Conservation (phyloP, 768 basidiomycete genomes). For the Rickenella mellea region DNA sequence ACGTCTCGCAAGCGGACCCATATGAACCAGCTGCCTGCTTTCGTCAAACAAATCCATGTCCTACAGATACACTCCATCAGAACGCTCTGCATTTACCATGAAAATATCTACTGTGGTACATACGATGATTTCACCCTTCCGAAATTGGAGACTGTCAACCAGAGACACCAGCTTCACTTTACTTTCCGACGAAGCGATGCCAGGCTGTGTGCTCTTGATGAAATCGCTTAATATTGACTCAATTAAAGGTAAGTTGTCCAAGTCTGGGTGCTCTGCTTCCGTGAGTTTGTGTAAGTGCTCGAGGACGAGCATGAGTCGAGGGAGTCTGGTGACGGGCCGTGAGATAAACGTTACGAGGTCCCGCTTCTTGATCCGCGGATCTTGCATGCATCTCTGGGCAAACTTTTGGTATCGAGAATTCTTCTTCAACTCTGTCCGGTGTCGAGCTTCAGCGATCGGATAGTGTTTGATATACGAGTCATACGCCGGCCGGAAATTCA, state of each 20-base stretch:
- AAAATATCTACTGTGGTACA: constrained; percentile 12
- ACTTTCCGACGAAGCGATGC: constrained; percentile 83
- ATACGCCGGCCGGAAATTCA: constrained; percentile 52
- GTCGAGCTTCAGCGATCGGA: constrained; percentile 74
- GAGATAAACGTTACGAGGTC: constrained; percentile 78
- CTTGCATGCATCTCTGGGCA: constrained; percentile 47
- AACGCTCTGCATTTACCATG: constrained; percentile 4
- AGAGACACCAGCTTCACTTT: constrained; percentile 85
- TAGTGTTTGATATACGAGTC: constrained; percentile 85
- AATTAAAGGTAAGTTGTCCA: constrained; percentile 67
- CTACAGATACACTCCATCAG: constrained; percentile 32
- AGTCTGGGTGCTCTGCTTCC: constrained; percentile 65
- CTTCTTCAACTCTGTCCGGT: constrained; percentile 63
- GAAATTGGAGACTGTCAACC: constrained; percentile 64
- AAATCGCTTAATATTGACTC: constrained; percentile 58
- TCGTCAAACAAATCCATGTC: constrained; percentile 79
- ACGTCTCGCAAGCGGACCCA: constrained; percentile 53
- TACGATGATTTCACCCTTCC: constrained; percentile 77
- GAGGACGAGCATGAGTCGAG: constrained; percentile 66
- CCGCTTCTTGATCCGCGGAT: constrained; percentile 62
- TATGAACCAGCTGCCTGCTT: constrained; percentile 60
- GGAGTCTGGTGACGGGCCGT: constrained; percentile 82
- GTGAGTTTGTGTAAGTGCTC: constrained; percentile 62
- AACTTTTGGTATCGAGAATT: constrained; percentile 64
- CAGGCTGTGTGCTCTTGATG: constrained; percentile 81